Conservation (phyloP, 176 grass and related monocot genomes). For the Carex pumila region DNA sequence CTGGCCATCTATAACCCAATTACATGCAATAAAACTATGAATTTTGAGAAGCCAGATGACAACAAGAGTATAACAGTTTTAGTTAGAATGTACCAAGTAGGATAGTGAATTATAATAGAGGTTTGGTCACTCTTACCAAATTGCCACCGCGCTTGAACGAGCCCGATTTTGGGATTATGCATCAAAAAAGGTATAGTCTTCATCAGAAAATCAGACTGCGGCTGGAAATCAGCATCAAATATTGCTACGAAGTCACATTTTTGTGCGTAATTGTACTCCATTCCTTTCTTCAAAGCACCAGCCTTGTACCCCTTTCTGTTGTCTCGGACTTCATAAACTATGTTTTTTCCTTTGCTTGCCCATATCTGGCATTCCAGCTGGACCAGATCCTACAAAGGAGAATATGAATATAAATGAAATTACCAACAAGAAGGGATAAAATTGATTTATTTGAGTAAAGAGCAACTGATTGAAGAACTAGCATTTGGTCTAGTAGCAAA, state of each 20-base stretch:
- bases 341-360: slow-evolving; percentile 79
- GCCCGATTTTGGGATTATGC: slow-evolving; percentile 52
- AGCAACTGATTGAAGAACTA: background rate
- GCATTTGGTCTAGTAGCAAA: too few species aligned
- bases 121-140: slow-evolving; percentile 58
- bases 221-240: slow-evolving; percentile 97
- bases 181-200: slow-evolving; percentile 68
- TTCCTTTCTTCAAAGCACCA: slow-evolving; percentile 85
- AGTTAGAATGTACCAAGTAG: background rate
- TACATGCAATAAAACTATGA: background rate
- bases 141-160: slow-evolving; percentile 92
- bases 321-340: slow-evolving; percentile 74
- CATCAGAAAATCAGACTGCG: slow-evolving; percentile 71
- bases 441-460: background rate
- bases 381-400: slow-evolving; percentile 58
- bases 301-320: slow-evolving; percentile 93
- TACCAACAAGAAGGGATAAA: background rate
- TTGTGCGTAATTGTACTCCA: slow-evolving; percentile 55
- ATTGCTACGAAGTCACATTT: slow-evolving; percentile 86
- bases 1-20: background rate
- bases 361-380: slow-evolving; percentile 76
- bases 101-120: background rate
- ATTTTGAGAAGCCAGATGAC: background rate
- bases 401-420: background rate
- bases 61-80: background rate